phyloP scores from a whole-genome alignment of 495 filamentous ascomycete genomes.

The Pseudevernia furfuracea region DNA sequence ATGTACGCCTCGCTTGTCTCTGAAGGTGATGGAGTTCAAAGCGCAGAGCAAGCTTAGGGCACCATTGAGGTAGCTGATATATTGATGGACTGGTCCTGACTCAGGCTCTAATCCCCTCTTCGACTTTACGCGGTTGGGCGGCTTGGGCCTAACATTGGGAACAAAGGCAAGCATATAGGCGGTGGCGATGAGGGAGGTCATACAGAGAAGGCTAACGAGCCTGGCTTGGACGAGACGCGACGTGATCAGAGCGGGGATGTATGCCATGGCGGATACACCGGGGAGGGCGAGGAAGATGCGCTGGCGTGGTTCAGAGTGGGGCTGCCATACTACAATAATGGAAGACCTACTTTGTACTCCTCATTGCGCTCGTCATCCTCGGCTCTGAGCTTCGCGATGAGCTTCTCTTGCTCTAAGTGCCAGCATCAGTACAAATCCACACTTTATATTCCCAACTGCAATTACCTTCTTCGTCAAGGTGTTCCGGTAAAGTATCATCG shows the following conservation, averaged over 20 bases:
- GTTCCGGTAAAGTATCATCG: conserved; percentile 38
- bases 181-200: conserved; percentile 53
- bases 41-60: conserved; percentile 21
- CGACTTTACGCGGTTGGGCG: conserved; percentile 17
- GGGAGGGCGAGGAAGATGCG: conserved; percentile 52
- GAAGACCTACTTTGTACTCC: conserved; percentile 46
- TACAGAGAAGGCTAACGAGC: conserved; percentile 46
- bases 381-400: conserved; percentile 50
- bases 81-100: conserved; percentile 17
- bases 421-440: conserved; percentile 12
- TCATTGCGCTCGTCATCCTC: conserved; percentile 53
- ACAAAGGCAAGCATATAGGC: conserved; percentile 42
- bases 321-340: conserved; percentile 2
- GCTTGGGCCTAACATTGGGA: conserved; percentile 25
- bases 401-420: conserved; percentile 57
- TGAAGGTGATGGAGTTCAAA: conserved; percentile 21
- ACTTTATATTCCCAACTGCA: conserved; percentile 6
- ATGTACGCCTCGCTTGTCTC: conserved; percentile 16
- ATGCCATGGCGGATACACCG: conserved; percentile 42
- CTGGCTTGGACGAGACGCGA: conserved; percentile 26
- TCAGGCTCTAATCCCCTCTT: conserved; percentile 3
- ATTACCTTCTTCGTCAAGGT: conserved; percentile 59
- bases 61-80: conserved; percentile 24
- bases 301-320: conserved; percentile 29
- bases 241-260: conserved; percentile 44